Conservation (phyloP, 1,139 yeast genomes). For the Blastobotrys serpentis region DNA sequence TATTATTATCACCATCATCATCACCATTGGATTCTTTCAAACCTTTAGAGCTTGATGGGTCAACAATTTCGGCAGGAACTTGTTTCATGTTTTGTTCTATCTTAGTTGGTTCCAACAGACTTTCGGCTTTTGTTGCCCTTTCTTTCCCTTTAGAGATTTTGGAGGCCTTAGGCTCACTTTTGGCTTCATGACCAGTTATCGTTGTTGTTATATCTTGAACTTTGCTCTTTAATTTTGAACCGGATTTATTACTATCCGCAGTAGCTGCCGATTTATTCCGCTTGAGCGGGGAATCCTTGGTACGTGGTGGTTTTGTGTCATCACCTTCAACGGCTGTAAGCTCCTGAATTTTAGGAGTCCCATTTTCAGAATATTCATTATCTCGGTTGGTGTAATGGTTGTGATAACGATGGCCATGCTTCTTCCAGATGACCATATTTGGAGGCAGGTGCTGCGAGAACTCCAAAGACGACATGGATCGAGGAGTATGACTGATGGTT, state of each 20-base stretch:
- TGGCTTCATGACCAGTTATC: not conserved
- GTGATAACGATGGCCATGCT: conserved; percentile 1
- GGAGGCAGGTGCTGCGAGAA: conserved; percentile 1
- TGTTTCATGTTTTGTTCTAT: not conserved
- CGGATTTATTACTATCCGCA: not conserved
- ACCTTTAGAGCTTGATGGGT: not conserved
- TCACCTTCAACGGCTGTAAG: not conserved
- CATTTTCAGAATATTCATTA: conserved; percentile 4
- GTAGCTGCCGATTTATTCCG: not conserved
- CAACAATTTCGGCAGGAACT: not conserved
- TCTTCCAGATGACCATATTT: conserved; percentile 4
- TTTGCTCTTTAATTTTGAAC: not conserved
- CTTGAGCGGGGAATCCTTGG: not conserved
- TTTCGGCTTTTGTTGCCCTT: not conserved
- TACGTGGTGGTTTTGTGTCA: not conserved
- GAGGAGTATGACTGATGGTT: conserved; percentile 1
- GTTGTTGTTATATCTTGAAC: not conserved
- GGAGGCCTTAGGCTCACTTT: too few species aligned
- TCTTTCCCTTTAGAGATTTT: not conserved
- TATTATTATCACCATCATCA: too few species aligned
- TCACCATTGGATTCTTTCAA: not conserved
- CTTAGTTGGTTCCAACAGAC: not conserved
- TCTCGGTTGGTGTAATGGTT: not conserved
- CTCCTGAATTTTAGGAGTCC: conserved; percentile 2
- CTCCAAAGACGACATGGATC: not conserved